Base-by-base conservation (phyloP, 1,139 yeast species). In the Pichia sp. region DNA sequence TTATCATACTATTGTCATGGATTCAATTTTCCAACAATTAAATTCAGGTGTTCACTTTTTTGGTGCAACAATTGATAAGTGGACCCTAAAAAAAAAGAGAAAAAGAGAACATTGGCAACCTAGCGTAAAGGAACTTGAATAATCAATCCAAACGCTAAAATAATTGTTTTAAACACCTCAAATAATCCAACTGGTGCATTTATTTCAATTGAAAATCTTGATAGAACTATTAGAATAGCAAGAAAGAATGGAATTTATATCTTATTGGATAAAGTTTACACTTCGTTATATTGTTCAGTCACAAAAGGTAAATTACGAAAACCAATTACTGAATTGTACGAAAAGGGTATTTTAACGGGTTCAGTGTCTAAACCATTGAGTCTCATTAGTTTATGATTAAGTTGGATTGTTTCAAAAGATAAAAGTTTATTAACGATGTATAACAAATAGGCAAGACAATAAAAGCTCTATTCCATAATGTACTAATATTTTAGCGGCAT, bases 321-420 rank as follows among this genome's bases (percentile, higher is more conserved):
- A 30, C 73, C 80, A 1, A 68, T 74, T 18, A 68, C 73, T 7
- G 66, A 70, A 27, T 62, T 76, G 36, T 75, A 76, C 53, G 68
- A 67, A 1, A 69, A 68, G 50, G 71, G 77, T 4, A 67, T 77
- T 38, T 69, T 75, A 11, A 75, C 82, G 0, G 70, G 77, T 7
- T 74, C 80, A 3, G 71, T 72, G 63, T 76, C 82, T 29, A 78
- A 78, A 57, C 79, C 81, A 2, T 77, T 71, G 56, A 70, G 81
- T 0, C 62, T 76, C 48, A 82, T 83, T 7, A 82, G 82, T 2
- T 60, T 77, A 27, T 64, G 83, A 42, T 49, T 77, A 30, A 82
- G 83, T 7, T 78, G 83, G 82, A 62, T 77, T 13, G 74, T 69
- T 2, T 58, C 74, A 9, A 63, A 64, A 34, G 67, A 73, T 54